Evolutionary conservation across 2,329 filamentous ascomycete genomes (phyloP), one percentile per base, ranked within the genome.

Genomic region (Madurella fahalii): DNA sequence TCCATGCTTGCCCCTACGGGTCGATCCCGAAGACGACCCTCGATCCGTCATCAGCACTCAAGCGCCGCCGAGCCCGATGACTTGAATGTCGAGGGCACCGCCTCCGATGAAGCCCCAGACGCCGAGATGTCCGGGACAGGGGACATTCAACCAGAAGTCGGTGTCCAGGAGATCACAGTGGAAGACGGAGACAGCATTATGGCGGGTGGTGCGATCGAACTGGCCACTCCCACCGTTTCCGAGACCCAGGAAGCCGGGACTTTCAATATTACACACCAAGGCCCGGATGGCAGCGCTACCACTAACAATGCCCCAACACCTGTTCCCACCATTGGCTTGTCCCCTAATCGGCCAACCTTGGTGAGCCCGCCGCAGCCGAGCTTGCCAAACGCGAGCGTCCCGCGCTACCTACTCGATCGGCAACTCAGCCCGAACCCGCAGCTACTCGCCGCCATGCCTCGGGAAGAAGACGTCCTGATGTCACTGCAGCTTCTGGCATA

Each of bases 381-480:
- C 32, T 74, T 89, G 62, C 82, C 85, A 8, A 84, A 80, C 54
- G 82, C 87, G 16, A 87, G 83, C 57, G 86, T 94, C 54, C 86
- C 90, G 40, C 83, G 89, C 54, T 94, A 93, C 66, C 80, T 92
- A 25, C 81, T 90, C 48, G 88, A 95, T 63, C 85, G 87, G 39
- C 84, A 84, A 45, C 72, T 86, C 50, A 80, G 84, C 39, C 83
- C 88, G 25, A 82, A 84, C 65, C 82, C 87, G 15, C 85, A 87
- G 62, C 86, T 95, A 64, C 76, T 96, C 32, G 89, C 92, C 30
- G 87, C 91, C 11, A 95, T 97, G 88, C 94, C 94, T 9, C 85
- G 94, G 48, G 94, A 99, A 65, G 94, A 99, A 71, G 94, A 99
- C 66, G 94, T 99, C 2, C 78, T 99, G 60, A 96, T 99, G 93